Evolutionary conservation across 257 asterid genomes (phyloP).

Genomic region (Solanum virginianum): DNA sequence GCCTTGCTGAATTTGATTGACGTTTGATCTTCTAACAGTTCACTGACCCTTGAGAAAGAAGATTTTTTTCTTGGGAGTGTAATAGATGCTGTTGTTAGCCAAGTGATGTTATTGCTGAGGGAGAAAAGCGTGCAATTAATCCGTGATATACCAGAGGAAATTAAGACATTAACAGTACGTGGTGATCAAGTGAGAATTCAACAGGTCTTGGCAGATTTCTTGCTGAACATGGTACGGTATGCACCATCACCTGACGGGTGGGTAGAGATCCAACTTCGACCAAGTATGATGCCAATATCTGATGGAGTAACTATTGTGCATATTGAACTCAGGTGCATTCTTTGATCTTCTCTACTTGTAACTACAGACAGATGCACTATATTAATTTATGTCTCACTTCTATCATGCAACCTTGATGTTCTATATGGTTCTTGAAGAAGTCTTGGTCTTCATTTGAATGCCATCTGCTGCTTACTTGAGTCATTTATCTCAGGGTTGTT

Average conservation of each 20-base stretch:
- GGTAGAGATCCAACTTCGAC: slow-evolving; percentile 75
- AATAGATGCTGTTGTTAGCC: slow-evolving; percentile 88
- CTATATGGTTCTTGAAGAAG: neutral
- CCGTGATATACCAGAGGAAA: slow-evolving; percentile 74
- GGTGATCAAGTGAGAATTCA: slow-evolving; percentile 85
- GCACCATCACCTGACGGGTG: slow-evolving; percentile 75
- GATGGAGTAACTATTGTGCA: slow-evolving; percentile 36
- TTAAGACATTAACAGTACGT: slow-evolving; percentile 44
- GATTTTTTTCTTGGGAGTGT: slow-evolving; percentile 68
- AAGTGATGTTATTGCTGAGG: slow-evolving; percentile 61
- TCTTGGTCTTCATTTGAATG: neutral
- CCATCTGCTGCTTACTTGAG: neutral
- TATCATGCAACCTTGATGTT: neutral
- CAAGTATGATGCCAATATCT: slow-evolving; percentile 47
- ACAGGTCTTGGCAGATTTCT: slow-evolving; percentile 69
- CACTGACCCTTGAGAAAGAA: slow-evolving; percentile 55
- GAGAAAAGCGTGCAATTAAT: slow-evolving; percentile 69
- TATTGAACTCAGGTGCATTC: slow-evolving; percentile 58
- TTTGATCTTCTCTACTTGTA: neutral
- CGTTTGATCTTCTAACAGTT: slow-evolving; percentile 18
- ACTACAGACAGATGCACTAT: neutral
- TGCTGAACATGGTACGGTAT: slow-evolving; percentile 53
- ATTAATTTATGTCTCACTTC: neutral
- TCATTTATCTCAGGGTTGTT: neutral
- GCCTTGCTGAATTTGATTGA: neutral